Conservation (phyloP, 1,139 yeast species). For the Yamadazyma diddensiae region DNA sequence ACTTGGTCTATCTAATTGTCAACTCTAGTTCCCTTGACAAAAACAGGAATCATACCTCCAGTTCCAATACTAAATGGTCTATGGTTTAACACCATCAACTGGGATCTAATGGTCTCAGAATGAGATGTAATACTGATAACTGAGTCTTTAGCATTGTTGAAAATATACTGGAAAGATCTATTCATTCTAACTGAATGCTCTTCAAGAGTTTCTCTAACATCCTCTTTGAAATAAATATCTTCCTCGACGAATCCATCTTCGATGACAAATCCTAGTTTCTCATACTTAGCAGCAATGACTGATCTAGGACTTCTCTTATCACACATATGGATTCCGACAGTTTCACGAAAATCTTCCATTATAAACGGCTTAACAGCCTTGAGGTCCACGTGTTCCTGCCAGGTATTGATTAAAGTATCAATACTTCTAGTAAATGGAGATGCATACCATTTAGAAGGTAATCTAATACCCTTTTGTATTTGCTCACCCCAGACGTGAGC, state of each 20-base stretch:
- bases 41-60: constrained; percentile 45
- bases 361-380: constrained; percentile 27
- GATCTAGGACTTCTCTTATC: constrained; percentile 39
- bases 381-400: constrained; percentile 30
- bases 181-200: constrained; percentile 41
- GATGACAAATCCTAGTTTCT: constrained; percentile 27
- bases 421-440: constrained; percentile 39
- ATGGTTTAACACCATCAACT: constrained; percentile 39
- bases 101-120: constrained; percentile 41
- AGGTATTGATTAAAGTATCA: constrained; percentile 35
- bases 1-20: not conserved
- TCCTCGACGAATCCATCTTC: constrained; percentile 41
- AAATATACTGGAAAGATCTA: constrained; percentile 34
- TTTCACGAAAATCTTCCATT: constrained; percentile 42
- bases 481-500: constrained; percentile 23
- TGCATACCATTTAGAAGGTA: constrained; percentile 31
- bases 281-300: constrained; percentile 30
- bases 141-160: constrained; percentile 25
- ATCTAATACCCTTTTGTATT: constrained; percentile 18
- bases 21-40: constrained; percentile 27
- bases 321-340: constrained; percentile 44
- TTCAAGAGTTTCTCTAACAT: constrained; percentile 38
- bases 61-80: constrained; percentile 42
- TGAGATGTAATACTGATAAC: constrained; percentile 50
- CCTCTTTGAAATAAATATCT: constrained; percentile 36